Base-by-base conservation (phyloP, 1,139 yeast species). In the Lizanozyma gosingica region DNA sequence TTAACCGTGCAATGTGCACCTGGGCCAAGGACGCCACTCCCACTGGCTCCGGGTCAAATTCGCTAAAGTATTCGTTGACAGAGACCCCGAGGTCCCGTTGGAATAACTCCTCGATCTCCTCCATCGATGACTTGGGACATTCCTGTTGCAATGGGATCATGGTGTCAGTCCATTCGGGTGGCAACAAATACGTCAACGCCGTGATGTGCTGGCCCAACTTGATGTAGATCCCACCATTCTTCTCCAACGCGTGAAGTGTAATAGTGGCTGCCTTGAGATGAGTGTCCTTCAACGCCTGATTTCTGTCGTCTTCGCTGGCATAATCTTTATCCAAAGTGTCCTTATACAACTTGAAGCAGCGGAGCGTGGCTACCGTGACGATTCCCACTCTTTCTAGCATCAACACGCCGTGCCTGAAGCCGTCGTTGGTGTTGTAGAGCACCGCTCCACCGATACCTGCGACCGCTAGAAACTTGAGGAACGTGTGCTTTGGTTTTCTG, bases 11-110 rank as follows among this genome's bases (percentile, higher is more conserved):
- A 36, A 71, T 65, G 60, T 92, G 98, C 8, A 92, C 99, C 55
- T 92, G 99, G 0, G 98, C 98, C 49, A 92, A 68, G 1, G 96
- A 86, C 0, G 98, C 98, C 14, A 88, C 95, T 1, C 98, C 99
- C 36, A 92, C 78, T 0, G 99, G 98, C 14, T 59, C 63, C 0
- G 76, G 73, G 47, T 83, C 76, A 56, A 92, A 86, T 29, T 73
- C 77, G 11, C 65, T 58, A 56, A 92, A 92, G 35, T 79, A 48
- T 1, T 84, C 94, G n/a, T 71, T 73, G 17, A 90, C 57, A 1
- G 67, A 48, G n/a, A 61, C 54, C 1, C 85, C 87, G 50, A 84
- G 63, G 56, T 92, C 99, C 2, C 60, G 56, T 37, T 58, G 52
- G 52, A 92, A 79, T 83, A 92, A 74, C 14, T 65, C 64, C 37